Conservation (phyloP, 371 early-diverging fungal genomes). For the Haplosporangium sp. region DNA sequence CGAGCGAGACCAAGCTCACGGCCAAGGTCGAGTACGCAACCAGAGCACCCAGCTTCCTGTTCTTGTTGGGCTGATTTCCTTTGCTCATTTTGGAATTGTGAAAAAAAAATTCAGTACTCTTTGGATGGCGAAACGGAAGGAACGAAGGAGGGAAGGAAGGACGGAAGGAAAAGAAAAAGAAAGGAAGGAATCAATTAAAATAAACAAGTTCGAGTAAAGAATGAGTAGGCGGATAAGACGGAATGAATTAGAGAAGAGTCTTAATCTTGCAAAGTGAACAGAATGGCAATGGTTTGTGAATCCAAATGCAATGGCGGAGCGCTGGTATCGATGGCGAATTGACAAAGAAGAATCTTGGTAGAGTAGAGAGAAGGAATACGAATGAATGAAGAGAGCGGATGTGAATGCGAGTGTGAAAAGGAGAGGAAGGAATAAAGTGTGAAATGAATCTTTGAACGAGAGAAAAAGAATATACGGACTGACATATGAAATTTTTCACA, state of each 20-base stretch:
- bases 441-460: too few relatives aligned
- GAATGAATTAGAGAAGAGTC: neutral
- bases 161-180: neutral
- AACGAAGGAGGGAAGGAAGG: neutral
- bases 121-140: neutral
- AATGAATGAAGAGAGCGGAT: too few relatives aligned
- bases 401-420: too few relatives aligned
- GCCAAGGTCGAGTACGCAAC: slow-evolving; percentile 48
- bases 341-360: too few relatives aligned
- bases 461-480: too few relatives aligned
- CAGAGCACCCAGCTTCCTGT: slow-evolving; percentile 32
- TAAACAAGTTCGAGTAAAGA: too few relatives aligned
- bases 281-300: neutral
- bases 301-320: neutral
- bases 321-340: too few relatives aligned
- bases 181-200: neutral
- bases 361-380: too few relatives aligned
- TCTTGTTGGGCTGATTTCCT: slow-evolving; percentile 25
- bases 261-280: slow-evolving; percentile 54
- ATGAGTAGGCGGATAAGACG: neutral
- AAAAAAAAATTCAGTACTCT: neutral
- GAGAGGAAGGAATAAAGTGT: too few relatives aligned
- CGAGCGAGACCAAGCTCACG: slow-evolving; percentile 57
- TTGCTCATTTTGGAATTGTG: slow-evolving; percentile 33
- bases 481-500: too few relatives aligned